Base-by-base conservation (phyloP, 2,329 filamentous ascomycete genomes). In the Claviceps digitariae region DNA sequence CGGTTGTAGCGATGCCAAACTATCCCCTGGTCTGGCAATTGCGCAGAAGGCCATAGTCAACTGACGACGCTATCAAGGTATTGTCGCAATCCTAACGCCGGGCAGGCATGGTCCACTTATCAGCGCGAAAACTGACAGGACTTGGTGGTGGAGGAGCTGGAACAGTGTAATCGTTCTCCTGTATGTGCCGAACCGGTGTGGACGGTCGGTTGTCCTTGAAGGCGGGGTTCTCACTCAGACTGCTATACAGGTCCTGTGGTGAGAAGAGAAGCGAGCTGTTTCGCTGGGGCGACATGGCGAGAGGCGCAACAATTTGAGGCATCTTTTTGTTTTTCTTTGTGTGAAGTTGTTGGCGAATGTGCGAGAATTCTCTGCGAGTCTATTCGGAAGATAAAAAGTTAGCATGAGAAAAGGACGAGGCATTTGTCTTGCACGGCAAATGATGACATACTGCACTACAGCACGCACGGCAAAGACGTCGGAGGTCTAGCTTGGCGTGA, bases 61-160 rank as follows among this genome's bases (percentile, higher is more conserved):
- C 10, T 34, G 10, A 29, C 27, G 31, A 34, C 9, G 31, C 31
- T 9, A 38, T 54, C 53, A 54, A 17, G 44, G 27, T 23, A n/a
- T 8, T 23, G 50, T 20, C 47, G 38, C 27, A 40, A 7, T n/a
- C 27, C 23, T 46, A 52, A 34, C 25, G 54, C 12, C 36, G 43
- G 40, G 48, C 41, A 17, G 54, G 43, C 54, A 55, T 46, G 12
- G 46, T 49, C 54, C 54, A 55, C 25, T 53, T 54, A 13, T 82
- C 78, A 25, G 69, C 66, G 31, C 77, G 74, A 62, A 82, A 83
- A 67, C 77, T 78, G 62, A 84, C 77, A 8, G 81, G 81, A 59
- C 77, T 82, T 13, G 81, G 79, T 21, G 81, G 81, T 13, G 81
- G 81, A 43, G 81, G 78, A 15, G 81, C 79, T n/a, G 81, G 81